A percentile compares a stretch with the other conserved stretches of the same genome.
phyloP scores from a whole-genome alignment of 2,329 filamentous ascomycete genomes.

The Clonostachys sp. region DNA sequence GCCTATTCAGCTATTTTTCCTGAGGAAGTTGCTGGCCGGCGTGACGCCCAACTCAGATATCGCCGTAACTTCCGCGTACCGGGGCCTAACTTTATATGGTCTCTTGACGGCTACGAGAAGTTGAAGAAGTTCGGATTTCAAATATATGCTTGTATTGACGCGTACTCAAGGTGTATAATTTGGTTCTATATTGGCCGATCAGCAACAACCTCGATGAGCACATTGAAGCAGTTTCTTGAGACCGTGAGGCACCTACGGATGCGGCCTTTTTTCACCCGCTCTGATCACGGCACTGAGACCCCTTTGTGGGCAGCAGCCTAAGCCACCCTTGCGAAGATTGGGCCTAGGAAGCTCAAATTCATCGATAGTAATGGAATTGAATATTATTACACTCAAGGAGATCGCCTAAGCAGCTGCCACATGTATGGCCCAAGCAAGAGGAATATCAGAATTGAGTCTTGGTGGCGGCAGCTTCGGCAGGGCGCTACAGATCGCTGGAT shows the following conservation, averaged over 20 bases:
- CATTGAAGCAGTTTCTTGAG: not conserved
- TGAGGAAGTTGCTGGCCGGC: not conserved
- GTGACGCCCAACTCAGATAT: not conserved
- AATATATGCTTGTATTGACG: slow-evolving; percentile 3
- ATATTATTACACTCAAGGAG: not conserved
- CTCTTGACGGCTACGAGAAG: slow-evolving; percentile 1
- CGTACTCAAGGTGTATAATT: slow-evolving; percentile 1
- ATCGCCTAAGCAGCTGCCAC: not conserved
- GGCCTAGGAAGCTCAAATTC: too few species aligned
- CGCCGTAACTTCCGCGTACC: not conserved
- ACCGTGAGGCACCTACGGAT: not conserved
- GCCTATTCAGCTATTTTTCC: not conserved
- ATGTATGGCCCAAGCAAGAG: not conserved
- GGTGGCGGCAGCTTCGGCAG: too few species aligned
- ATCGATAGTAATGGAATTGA: too few species aligned
- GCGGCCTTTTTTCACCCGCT: not conserved
- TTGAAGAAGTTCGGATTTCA: not conserved
- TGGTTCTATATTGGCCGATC: not conserved
- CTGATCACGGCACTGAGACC: not conserved
- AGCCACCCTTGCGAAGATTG: not conserved
- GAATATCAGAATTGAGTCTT: not conserved
- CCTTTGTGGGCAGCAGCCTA: not conserved
- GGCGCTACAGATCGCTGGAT: not conserved
- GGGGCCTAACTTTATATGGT: not conserved
- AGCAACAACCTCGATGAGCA: not conserved